These are phyloP conservation scores for Corinectria fuckeliana DNA, from an alignment of 2,329 filamentous ascomycete genomes.

Conservation along the genomic window DNA sequence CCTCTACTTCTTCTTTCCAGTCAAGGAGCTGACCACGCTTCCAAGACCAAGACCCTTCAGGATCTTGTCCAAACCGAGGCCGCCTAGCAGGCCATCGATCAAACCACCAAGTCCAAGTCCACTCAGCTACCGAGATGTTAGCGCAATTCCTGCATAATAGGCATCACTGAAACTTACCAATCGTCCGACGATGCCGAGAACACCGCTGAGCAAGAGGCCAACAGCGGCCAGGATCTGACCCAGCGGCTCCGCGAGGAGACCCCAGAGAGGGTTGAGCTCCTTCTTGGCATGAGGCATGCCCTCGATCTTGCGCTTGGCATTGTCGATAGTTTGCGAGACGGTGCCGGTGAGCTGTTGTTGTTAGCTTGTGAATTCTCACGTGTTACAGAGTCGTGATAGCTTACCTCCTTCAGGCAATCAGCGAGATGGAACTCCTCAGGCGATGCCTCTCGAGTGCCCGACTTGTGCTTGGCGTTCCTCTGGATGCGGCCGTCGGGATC, in stretches of 20 bases:
- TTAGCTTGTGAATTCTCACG: conserved; percentile 14
- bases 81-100: conserved; percentile 79
- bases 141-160: not conserved
- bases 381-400: conserved; percentile 11
- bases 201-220: conserved; percentile 80
- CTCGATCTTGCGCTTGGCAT: conserved; percentile 85
- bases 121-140: conserved; percentile 57
- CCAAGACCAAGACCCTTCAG: conserved; percentile 75
- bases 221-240: conserved; percentile 94
- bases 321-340: conserved; percentile 84
- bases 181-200: conserved; percentile 83
- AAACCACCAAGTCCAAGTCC: conserved; percentile 83
- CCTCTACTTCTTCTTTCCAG: conserved; percentile 52
- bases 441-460: conserved; percentile 66
- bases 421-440: conserved; percentile 87
- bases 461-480: conserved; percentile 82
- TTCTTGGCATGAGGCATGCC: conserved; percentile 96
- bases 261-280: conserved; percentile 91
- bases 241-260: conserved; percentile 79
- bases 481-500: conserved; percentile 89
- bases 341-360: conserved; percentile 69
- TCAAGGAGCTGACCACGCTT: conserved; percentile 49
- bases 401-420: conserved; percentile 78
- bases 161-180: conserved; percentile 52
- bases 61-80: conserved; percentile 77